Conservation (phyloP, 2,329 filamentous ascomycete genomes). For the Trichophyton verrucosum region DNA sequence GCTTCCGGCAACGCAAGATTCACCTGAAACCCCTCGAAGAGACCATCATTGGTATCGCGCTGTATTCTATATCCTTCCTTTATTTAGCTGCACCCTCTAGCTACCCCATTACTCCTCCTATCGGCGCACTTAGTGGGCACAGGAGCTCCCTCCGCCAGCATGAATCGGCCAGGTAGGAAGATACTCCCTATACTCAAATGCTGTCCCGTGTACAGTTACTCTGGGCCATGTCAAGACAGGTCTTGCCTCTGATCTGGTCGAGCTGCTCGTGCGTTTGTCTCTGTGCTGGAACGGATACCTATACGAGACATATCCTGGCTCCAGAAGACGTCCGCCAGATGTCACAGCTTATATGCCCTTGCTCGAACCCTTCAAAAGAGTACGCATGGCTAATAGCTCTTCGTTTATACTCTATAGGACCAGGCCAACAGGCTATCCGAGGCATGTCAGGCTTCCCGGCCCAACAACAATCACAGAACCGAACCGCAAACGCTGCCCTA, state of each 20-base stretch:
- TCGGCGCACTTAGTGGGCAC: background rate
- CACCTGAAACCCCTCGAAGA: background rate
- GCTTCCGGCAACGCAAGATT: background rate
- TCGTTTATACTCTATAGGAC: conserved; percentile 24
- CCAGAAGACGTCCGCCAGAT: background rate
- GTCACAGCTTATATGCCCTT: background rate
- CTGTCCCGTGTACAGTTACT: background rate
- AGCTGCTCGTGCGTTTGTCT: background rate
- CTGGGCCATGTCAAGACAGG: background rate
- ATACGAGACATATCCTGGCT: background rate
- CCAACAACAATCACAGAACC: conserved; percentile 35
- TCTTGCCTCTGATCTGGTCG: background rate
- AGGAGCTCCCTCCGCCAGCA: conserved; percentile 17
- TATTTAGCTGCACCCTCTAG: background rate
- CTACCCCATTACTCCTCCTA: background rate
- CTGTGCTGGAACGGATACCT: background rate
- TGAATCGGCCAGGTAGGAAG: conserved; percentile 41
- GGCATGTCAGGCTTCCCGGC: conserved; percentile 43
- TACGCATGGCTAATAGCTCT: background rate
- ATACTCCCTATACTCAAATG: conserved; percentile 9
- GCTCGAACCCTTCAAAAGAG: background rate
- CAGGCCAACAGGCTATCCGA: conserved; percentile 40
- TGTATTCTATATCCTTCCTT: background rate
- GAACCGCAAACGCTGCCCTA: conserved; percentile 36
- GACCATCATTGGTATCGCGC: background rate